Base-by-base conservation (phyloP, 106 monocot species). In the Iris macrosiphon region DNA sequence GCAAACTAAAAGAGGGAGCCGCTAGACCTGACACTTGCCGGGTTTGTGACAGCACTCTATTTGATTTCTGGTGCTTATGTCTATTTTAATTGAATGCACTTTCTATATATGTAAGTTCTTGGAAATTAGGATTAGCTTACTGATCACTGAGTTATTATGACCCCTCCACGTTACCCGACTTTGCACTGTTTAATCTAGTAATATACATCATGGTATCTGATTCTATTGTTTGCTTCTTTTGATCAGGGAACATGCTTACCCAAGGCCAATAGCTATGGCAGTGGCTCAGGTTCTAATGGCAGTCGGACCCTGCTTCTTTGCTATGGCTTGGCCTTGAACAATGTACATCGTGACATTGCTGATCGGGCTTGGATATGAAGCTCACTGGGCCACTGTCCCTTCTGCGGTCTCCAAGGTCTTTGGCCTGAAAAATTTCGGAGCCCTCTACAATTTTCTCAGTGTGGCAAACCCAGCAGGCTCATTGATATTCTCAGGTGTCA, bases 351-450 rank as follows among this genome's bases (percentile, higher is more conserved):
- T 74, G 3, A 87, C 87, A 14, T 59, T 87, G 28, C 71, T 87
- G 2, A 74, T 82, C 6, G 87, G 87, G 17, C 75, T 87, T n/a
- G 86, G 86, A 34, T 87, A 77, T 16, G 86, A 81, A 39, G 81
- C 77, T 20, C 86, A 87, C 40, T 87, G 87, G 87, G 69, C 87
- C 26, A 82, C 82, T 35, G 87, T 79, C 11, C 87, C 82, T 7
- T 81, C 87, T 9, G 86, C 86, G 1, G 81, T 69, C 35, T 87
- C 81, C 7, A 81, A 87, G 56, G 59, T 87, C 3, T 87, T 87
- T 33, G 86, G 86, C 6, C 15, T 87, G 21, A 87, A 77, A 54
- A 76, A 62, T 34, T 85, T 81, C 18, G 86, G 81, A 21, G 66
- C 77, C 7, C 55, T 87, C 55, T 87, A 87, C 60, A 87, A 87